Conservation (phyloP, 2,329 filamentous ascomycete genomes). For the Scedosporium minutisporum region DNA sequence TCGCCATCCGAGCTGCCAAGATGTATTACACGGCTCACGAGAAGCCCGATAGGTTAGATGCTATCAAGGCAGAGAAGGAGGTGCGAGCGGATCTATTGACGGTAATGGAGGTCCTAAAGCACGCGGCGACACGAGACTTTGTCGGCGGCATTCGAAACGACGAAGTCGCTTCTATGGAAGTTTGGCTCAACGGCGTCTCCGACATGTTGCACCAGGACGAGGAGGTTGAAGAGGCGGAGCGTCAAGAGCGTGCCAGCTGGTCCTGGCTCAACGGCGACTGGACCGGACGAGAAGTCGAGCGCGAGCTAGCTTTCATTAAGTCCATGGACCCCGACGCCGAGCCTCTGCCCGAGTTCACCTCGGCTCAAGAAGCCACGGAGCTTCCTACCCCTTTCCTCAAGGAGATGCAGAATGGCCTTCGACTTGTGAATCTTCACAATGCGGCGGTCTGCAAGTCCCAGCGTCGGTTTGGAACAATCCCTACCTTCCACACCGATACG, state of each 20-base stretch:
- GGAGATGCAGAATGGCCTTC: constrained; percentile 66
- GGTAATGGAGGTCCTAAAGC: constrained; percentile 84
- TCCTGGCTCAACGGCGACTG: constrained; percentile 73
- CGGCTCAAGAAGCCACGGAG: constrained; percentile 27
- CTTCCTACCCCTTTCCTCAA: constrained; percentile 65
- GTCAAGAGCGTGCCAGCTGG: constrained; percentile 63
- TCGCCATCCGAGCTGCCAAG: constrained; percentile 92
- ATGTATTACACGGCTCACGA: constrained; percentile 94
- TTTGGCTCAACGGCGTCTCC: constrained; percentile 73
- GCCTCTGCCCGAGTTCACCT: constrained; percentile 59
- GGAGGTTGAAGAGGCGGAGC: constrained; percentile 64
- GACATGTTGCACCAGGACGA: constrained; percentile 69
- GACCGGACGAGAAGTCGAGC: constrained; percentile 61
- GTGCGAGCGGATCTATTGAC: constrained; percentile 75
- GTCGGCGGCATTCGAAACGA: constrained; percentile 69
- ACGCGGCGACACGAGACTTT: constrained; percentile 83
- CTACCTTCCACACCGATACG: constrained; percentile 82
- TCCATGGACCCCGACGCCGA: constrained; percentile 58
- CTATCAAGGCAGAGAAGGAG: constrained; percentile 78
- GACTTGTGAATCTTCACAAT: constrained; percentile 83
- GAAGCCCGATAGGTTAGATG: constrained; percentile 71
- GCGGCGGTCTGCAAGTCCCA: constrained; percentile 75
- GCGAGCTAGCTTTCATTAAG: constrained; percentile 72
- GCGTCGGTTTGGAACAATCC: constrained; percentile 81
- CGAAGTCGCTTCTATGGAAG: constrained; percentile 65